Evolutionary conservation across 129 eudicot genomes (phyloP).

Genomic region (Ambrosia trifida): DNA sequence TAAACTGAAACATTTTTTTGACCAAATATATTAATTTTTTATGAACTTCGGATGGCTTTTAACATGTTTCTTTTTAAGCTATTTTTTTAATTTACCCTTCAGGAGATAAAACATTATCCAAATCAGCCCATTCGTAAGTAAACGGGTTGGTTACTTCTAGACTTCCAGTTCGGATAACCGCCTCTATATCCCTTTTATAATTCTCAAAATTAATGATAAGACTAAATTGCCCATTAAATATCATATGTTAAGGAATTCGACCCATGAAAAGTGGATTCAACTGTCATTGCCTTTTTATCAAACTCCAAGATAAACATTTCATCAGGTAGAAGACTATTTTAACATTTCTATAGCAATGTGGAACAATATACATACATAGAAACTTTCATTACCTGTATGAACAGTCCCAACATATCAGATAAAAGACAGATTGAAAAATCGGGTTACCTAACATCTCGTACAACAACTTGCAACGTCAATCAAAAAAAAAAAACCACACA

Average conservation of each 20-base stretch:
- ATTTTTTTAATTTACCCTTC: not conserved
- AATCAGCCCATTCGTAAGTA: not conserved
- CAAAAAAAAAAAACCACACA: no score
- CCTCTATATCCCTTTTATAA: not conserved
- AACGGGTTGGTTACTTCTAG: not conserved
- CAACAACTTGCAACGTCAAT: not conserved
- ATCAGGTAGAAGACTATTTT: not conserved
- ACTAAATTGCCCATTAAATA: not conserved
- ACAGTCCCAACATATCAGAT: constrained; percentile 20
- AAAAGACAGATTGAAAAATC: not conserved
- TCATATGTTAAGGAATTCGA: not conserved
- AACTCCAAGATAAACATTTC: not conserved
- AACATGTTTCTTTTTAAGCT: not conserved
- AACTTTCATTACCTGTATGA: not conserved
- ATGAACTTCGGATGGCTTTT: not conserved
- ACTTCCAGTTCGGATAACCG: not conserved
- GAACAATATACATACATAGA: not conserved
- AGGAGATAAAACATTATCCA: not conserved
- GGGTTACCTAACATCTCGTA: not conserved
- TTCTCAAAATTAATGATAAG: not conserved
- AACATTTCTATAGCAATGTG: not conserved
- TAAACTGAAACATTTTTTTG: no score
- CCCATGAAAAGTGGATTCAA: not conserved
- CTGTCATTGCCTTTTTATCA: not conserved
- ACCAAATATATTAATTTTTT: no score